Conservation (phyloP, 2,329 filamentous ascomycete genomes). For the Trematosphaeria pertusa region DNA sequence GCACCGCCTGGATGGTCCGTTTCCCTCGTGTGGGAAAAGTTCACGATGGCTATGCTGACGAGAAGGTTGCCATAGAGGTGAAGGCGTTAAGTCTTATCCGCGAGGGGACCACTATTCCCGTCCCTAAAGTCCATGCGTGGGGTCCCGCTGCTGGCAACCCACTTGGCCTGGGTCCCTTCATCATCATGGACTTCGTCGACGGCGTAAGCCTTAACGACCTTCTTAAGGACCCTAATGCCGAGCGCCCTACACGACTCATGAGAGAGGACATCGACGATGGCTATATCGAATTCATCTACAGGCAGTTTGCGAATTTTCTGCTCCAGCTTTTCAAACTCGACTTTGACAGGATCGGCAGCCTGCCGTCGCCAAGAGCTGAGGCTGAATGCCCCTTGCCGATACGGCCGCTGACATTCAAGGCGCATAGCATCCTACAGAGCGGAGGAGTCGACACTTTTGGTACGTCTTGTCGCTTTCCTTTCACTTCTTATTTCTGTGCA, state of each 20-base stretch:
- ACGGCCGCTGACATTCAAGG: slow-evolving; percentile 4
- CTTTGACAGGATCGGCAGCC: slow-evolving; percentile 28
- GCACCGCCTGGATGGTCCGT: too few species aligned
- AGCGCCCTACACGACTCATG: slow-evolving; percentile 35
- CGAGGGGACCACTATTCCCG: slow-evolving; percentile 6
- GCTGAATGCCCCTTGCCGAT: not conserved
- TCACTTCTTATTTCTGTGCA: not conserved
- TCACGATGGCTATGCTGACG: too few species aligned
- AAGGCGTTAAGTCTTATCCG: slow-evolving; percentile 33
- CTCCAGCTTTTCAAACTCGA: slow-evolving; percentile 17
- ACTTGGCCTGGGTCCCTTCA: slow-evolving; percentile 8
- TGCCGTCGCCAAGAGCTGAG: slow-evolving; percentile 8
- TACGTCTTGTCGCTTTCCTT: not conserved
- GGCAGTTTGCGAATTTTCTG: slow-evolving; percentile 11
- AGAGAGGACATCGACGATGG: slow-evolving; percentile 5
- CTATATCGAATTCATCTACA: slow-evolving; percentile 5
- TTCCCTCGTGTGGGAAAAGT: too few species aligned
- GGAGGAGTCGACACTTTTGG: slow-evolving; percentile 1
- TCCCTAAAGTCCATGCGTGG: slow-evolving; percentile 9
- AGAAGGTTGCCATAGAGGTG: too few species aligned
- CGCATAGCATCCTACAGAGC: too few species aligned
- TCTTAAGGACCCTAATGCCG: slow-evolving; percentile 12
- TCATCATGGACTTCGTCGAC: too few species aligned
- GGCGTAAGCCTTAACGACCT: slow-evolving; percentile 7
- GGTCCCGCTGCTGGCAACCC: slow-evolving; percentile 3